Base-by-base conservation (phyloP, 2,329 filamentous ascomycete genomes). In the Clonostachys rosea region DNA sequence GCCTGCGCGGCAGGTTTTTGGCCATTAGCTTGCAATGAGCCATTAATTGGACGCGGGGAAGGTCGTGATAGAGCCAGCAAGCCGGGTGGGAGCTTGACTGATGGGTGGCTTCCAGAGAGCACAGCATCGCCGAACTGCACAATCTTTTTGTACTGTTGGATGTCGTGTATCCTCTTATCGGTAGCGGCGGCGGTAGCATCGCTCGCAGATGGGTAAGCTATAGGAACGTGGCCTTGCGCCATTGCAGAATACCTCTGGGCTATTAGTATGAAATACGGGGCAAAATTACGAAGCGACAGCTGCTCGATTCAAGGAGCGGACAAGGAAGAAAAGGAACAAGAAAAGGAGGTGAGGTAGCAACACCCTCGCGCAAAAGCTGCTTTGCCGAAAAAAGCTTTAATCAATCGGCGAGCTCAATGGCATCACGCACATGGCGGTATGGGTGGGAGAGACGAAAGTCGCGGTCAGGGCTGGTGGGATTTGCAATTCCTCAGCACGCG, bases 101-200 rank as follows among this genome's bases (percentile, higher is more conserved):
- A 76, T 44, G 81, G 76, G 60, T 91, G 86, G 57, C 78, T 83
- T 61, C 91, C 91, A 64, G 88, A 81, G 62, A 94, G 75, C 57
- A 97, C 79, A 56, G 84, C 77, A 72, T 96, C 87, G 67, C 84
- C 86, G 66, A 97, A 84, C 56, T 76, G 81, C 60, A 95, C 65
- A 59, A 97, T 87, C 69, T 86, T 89, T 61, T 86, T 80, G 72
- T 90, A 94, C 67, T 91, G 82, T 45, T 74, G 67, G 44, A 86
- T 68, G 60, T 86, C 81, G 59, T 76, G 71, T 49, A 74, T 62
- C 54, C 81, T 75, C 50, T 75, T 72, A 51, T 74, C 62, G 47
- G 70, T 63, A 35, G 62, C 51, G 43, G 43, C 42, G 57, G 49
- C 56, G 68, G 54, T 14, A 24, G 47, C 46, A 47, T 47, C 40